These are phyloP conservation scores for Puccinia hordei DNA, from an alignment of 1,284 basidiomycete species.

Conservation along the genomic window DNA sequence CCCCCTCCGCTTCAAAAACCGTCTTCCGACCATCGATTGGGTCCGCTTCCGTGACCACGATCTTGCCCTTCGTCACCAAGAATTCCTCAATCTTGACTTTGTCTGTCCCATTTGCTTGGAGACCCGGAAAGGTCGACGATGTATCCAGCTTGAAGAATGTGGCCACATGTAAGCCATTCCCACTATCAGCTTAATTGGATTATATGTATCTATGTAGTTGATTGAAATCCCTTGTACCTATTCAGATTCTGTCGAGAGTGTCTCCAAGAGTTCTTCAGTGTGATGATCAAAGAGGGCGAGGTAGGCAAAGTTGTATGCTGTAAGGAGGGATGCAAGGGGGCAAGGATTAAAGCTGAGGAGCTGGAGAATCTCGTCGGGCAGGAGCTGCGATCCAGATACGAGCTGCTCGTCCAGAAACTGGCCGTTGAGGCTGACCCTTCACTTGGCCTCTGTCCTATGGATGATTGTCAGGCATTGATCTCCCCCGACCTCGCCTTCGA, in stretches of 20 bases:
- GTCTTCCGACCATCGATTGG: no score
- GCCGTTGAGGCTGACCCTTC: constrained; percentile 13
- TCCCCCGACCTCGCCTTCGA: neutral
- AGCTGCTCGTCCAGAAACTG: neutral
- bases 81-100: constrained; percentile 14
- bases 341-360: neutral
- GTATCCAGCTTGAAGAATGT: constrained; percentile 6
- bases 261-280: constrained; percentile 26
- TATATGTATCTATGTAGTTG: neutral
- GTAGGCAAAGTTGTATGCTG: constrained; percentile 1
- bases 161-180: constrained; percentile 5
- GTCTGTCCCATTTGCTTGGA: constrained; percentile 26
- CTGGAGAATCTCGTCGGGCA: neutral
- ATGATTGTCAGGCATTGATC: neutral
- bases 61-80: neutral
- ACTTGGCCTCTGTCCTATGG: constrained; percentile 13
- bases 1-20: neutral
- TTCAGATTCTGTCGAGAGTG: constrained; percentile 30
- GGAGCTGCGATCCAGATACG: neutral
- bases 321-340: constrained; percentile 14
- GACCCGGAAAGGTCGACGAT: constrained; percentile 11
- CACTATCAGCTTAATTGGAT: neutral
- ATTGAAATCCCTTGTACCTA: neutral
- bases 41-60: constrained; percentile 8
- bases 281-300: constrained; percentile 36